These are phyloP conservation scores for Tardiomyces depauwii DNA, from an alignment of 1,139 yeast species.

Conservation along the genomic window DNA sequence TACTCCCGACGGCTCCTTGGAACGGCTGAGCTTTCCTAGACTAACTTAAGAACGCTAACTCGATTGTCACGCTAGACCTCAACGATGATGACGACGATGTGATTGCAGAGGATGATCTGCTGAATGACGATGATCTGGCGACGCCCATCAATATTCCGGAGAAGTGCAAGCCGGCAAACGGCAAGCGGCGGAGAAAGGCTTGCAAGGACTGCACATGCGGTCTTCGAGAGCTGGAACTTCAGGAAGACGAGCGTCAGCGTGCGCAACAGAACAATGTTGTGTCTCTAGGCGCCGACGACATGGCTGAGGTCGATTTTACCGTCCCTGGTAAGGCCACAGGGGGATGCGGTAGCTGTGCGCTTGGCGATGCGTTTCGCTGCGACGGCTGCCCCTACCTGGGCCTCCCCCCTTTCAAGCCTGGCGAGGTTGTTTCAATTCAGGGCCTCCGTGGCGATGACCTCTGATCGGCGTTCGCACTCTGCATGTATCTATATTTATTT, in stretches of 20 bases:
- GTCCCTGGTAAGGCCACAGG: slow-evolving; percentile 81
- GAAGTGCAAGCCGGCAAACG: slow-evolving; percentile 33
- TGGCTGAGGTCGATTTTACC: slow-evolving; percentile 84
- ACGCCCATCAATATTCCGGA: slow-evolving; percentile 32
- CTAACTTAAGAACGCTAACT: slow-evolving; percentile 1
- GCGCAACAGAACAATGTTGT: slow-evolving; percentile 27
- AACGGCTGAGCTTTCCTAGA: no score
- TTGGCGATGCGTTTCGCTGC: slow-evolving; percentile 97
- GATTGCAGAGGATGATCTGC: slow-evolving; percentile 37
- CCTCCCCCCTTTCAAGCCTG: slow-evolving; percentile 95
- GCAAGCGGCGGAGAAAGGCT: slow-evolving; percentile 45
- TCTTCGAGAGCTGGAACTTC: slow-evolving; percentile 55
- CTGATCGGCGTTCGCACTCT: slow-evolving; percentile 4
- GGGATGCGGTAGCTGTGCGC: slow-evolving; percentile 93
- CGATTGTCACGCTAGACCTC: slow-evolving; percentile 16
- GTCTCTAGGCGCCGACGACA: slow-evolving; percentile 50
- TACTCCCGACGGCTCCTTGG: no score
- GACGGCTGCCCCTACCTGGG: slow-evolving; percentile 97
- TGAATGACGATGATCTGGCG: slow-evolving; percentile 27
- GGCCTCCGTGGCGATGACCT: slow-evolving; percentile 21
- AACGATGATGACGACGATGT: slow-evolving; percentile 32
- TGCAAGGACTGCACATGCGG: slow-evolving; percentile 99
- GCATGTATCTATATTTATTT: no score
- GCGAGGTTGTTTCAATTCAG: slow-evolving; percentile 42
- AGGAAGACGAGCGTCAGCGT: slow-evolving; percentile 22